A percentile compares a stretch with the other conserved stretches of the same genome.
Evolutionary conservation across 2,329 filamentous ascomycete genomes (phyloP).

Genomic region (Pezicula radicicola): DNA sequence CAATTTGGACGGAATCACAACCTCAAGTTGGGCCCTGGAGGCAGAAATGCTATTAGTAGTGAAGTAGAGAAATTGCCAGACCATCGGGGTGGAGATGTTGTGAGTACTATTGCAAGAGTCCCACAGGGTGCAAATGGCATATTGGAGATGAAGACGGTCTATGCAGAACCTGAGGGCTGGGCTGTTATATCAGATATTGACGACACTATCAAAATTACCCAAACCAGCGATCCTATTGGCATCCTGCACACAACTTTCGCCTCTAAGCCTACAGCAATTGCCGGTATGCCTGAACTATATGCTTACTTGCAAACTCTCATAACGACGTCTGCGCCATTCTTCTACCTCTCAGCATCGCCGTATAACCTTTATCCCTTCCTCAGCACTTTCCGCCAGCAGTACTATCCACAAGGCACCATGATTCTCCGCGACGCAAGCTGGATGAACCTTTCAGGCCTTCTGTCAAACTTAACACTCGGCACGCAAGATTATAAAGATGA

Average conservation of each 20-base stretch:
- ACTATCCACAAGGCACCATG: conserved; percentile 77
- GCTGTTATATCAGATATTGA: conserved; percentile 81
- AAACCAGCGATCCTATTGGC: conserved; percentile 75
- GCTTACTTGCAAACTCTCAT: conserved; percentile 54
- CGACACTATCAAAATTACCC: conserved; percentile 91
- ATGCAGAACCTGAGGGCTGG: conserved; percentile 78
- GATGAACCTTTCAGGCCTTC: conserved; percentile 78
- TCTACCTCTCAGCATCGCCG: conserved; percentile 90
- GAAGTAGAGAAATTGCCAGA: conserved; percentile 54
- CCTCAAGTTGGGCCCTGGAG: conserved; percentile 65
- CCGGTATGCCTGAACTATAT: conserved; percentile 86
- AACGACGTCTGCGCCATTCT: conserved; percentile 67
- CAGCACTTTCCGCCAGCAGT: conserved; percentile 63
- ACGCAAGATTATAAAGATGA: conserved; percentile 85
- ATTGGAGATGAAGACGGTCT: conserved; percentile 66
- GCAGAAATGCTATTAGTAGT: conserved; percentile 68
- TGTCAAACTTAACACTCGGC: conserved; percentile 74
- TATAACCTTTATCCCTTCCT: conserved; percentile 94
- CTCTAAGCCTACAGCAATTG: conserved; percentile 66
- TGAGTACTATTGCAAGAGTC: conserved; percentile 45
- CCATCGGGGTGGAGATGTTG: conserved; percentile 42
- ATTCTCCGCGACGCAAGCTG: conserved; percentile 83
- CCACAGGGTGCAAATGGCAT: conserved; percentile 51
- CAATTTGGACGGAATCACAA: conserved; percentile 45
- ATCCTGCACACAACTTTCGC: conserved; percentile 84